A percentile compares a stretch with the other conserved stretches of the same genome.
Conservation (phyloP, 306 rosid genomes). For the Cyclanthera cordifolia region DNA sequence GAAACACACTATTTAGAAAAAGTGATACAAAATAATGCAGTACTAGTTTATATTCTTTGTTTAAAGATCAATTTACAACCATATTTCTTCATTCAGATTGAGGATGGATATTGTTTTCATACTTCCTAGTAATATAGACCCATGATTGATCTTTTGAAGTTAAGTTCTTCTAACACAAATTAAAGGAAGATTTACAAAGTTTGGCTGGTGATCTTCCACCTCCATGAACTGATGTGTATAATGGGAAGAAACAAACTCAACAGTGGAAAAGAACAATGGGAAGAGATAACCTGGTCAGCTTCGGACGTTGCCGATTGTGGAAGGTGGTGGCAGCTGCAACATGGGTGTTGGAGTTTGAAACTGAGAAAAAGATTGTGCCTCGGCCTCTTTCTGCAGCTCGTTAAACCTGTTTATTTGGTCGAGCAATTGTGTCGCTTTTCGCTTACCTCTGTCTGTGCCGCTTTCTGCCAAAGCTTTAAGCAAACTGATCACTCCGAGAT, state of each 20-base stretch:
- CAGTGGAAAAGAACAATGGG: background rate
- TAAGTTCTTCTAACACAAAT: background rate
- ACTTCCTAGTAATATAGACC: background rate
- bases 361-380: conserved; percentile 29
- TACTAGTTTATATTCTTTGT: background rate
- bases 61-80: background rate
- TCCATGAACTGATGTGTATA: background rate
- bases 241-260: background rate
- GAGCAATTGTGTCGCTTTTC: conserved; percentile 77
- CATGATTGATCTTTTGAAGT: background rate
- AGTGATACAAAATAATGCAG: background rate
- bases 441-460: conserved; percentile 89
- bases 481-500: conserved; percentile 53
- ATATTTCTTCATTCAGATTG: background rate
- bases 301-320: background rate
- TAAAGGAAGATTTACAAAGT: conserved; percentile 1
- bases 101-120: background rate
- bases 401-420: conserved; percentile 63
- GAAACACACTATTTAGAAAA: background rate
- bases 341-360: conserved; percentile 18
- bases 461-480: conserved; percentile 64
- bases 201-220: background rate
- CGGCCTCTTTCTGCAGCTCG: conserved; percentile 48
- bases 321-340: conserved; percentile 4
- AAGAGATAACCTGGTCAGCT: conserved; percentile 9